These are phyloP conservation scores for Mycosphaerella sp. DNA, from an alignment of 2,329 filamentous ascomycete species.

Conservation along the genomic window DNA sequence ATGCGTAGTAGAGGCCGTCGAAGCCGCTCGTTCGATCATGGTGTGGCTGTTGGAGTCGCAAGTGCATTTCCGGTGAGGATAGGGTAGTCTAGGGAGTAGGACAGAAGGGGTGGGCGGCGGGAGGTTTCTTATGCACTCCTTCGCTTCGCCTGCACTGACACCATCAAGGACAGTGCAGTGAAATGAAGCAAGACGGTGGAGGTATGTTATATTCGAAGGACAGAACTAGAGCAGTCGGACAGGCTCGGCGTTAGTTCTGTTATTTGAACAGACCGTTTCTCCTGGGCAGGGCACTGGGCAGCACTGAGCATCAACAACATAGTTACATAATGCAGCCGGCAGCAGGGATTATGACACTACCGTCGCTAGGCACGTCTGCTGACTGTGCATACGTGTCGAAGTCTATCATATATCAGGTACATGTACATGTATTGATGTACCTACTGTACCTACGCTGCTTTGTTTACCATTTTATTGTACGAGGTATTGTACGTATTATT, in stretches of 20 bases:
- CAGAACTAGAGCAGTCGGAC: no score
- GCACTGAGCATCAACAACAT: no score
- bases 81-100: neutral
- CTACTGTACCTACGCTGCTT: neutral
- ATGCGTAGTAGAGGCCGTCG: constrained; percentile 9
- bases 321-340: no score
- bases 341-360: neutral
- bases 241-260: no score
- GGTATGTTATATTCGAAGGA: no score
- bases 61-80: neutral
- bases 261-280: no score
- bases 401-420: neutral
- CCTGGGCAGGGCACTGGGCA: no score
- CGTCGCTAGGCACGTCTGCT: neutral
- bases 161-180: no score
- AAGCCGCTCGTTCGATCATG: constrained; percentile 13
- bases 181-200: no score
- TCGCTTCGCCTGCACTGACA: neutral
- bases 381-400: neutral
- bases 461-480: no score
- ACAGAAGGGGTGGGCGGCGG: neutral
- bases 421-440: no score
- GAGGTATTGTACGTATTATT: no score
- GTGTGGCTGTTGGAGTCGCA: neutral
- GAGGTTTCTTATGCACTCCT: neutral